Conservation (phyloP, 1,139 yeast species). For the Candida freyschussii region DNA sequence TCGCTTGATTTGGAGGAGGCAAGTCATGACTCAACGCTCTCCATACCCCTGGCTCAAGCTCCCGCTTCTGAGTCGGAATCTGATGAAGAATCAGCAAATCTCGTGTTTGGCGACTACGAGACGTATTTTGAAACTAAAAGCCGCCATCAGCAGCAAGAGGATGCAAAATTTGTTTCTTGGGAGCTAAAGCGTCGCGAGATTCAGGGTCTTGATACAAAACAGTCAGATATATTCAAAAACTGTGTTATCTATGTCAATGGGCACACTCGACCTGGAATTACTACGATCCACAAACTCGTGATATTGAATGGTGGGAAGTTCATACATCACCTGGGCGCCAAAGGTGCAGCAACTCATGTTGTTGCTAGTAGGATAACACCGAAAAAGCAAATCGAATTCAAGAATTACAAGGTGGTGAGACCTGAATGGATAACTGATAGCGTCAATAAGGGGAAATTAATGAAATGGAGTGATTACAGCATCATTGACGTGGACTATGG, state of each 20-base stretch:
- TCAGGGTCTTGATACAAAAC: slow-evolving; percentile 11
- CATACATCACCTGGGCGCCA: slow-evolving; percentile 60
- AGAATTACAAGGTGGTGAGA: slow-evolving; percentile 65
- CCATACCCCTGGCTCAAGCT: slow-evolving; percentile 10
- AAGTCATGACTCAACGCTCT: slow-evolving; percentile 5
- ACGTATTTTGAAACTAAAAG: slow-evolving; percentile 66
- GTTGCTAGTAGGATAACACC: slow-evolving; percentile 78
- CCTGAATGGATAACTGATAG: slow-evolving; percentile 82
- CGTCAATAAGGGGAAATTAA: slow-evolving; percentile 39
- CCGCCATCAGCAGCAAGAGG: slow-evolving; percentile 64
- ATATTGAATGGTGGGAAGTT: slow-evolving; percentile 79
- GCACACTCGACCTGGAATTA: slow-evolving; percentile 71
- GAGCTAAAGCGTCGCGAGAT: slow-evolving; percentile 36
- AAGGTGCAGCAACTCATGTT: slow-evolving; percentile 77
- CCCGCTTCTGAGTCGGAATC: slow-evolving; percentile 1
- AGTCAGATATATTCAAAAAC: slow-evolving; percentile 49
- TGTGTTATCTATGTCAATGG: slow-evolving; percentile 81
- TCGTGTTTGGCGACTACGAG: slow-evolving; percentile 62
- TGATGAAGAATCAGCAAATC: slow-evolving; percentile 17
- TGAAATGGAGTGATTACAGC: slow-evolving; percentile 68
- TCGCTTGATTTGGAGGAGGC: slow-evolving; percentile 1
- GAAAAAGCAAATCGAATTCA: slow-evolving; percentile 60
- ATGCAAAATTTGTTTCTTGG: slow-evolving; percentile 47
- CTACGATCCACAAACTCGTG: slow-evolving; percentile 65
- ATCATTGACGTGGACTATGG: slow-evolving; percentile 50